Base-by-base conservation (phyloP, 257 asterid species). In the Voacanga thouarsii region DNA sequence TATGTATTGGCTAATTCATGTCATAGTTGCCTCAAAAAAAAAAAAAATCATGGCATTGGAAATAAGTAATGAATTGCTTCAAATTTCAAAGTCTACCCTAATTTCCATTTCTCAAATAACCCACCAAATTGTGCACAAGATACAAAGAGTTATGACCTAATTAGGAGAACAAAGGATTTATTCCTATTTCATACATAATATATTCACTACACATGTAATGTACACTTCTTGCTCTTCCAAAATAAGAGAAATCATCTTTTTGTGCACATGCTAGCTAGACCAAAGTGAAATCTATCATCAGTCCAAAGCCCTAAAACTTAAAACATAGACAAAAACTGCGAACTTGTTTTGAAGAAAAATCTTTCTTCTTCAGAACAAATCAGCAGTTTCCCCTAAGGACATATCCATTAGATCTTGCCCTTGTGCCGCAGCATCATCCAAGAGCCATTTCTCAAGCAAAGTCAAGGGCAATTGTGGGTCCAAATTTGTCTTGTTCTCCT, bases 391-490 rank as follows among this genome's bases (percentile, higher is more conserved):
- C 68, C 83, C 87, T 56, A 89, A 72, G 12, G 89, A 79, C 88
- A 89, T 82, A 76, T 86, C 88, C 88, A 89, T 86, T 78, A 89
- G 84, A 79, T 79, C 93, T n/a, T 87, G 90, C 76, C 89, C 89
- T 72, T 89, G 92, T 70, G 83, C 85, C 6, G 86, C 87, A 4
- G 89, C 87, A 76, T 92, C 97, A 74, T 90, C 97, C 75, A 92
- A 84, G 24, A 93, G 84, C 98, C 98, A 93, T 61, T 91, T 92
- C 91, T 93, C 98, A 75, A 93, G 82, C 79, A 88, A 80, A 55
- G 88, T 85, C 18, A 93, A 81, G 79, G 97, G 96, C 87, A 90
- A 80, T 72, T 85, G 84, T 84, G 73, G 37, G 12, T 12, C 75
- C 18, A 53, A 23, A 66, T 53, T 64, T 12, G 50, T 26, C 71